Percentiles rank a stretch among this genome's conserved stretches.
These are phyloP conservation scores for Ampelomyces quisqualis DNA, from an alignment of 2,329 filamentous ascomycete genomes.

Conservation along the genomic window DNA sequence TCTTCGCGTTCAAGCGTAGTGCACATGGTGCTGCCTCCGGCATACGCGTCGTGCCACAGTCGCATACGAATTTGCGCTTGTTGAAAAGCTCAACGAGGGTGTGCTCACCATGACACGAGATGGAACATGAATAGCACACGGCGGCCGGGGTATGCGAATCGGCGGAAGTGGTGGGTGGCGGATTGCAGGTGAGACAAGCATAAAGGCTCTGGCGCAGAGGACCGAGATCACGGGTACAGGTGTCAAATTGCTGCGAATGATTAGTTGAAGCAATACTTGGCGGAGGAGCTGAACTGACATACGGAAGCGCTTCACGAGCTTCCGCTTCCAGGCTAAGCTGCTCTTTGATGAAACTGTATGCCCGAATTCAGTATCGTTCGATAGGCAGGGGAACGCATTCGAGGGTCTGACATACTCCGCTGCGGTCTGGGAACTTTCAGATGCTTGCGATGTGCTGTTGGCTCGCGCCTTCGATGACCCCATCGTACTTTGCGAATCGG, in stretches of 20 bases:
- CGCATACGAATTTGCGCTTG: constrained; percentile 93
- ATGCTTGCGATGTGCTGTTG: constrained; percentile 48
- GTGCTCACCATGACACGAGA: constrained; percentile 95
- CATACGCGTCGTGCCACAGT: constrained; percentile 87
- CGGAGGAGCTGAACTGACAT: constrained; percentile 59
- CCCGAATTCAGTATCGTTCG: constrained; percentile 1
- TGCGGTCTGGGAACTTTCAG: constrained; percentile 57
- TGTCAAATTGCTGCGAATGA: constrained; percentile 74
- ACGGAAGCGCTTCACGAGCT: constrained; percentile 90
- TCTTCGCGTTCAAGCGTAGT: constrained; percentile 70
- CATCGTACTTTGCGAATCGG: constrained; percentile 27
- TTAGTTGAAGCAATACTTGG: constrained; percentile 12
- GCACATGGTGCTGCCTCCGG: constrained; percentile 70
- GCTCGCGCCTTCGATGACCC: constrained; percentile 34
- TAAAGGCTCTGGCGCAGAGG: constrained; percentile 85
- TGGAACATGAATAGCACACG: constrained; percentile 94
- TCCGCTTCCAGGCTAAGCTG: constrained; percentile 92
- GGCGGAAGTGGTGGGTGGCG: constrained; percentile 64
- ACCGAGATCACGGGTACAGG: constrained; percentile 87
- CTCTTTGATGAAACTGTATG: constrained; percentile 73
- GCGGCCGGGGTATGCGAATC: constrained; percentile 73
- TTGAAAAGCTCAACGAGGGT: constrained; percentile 92
- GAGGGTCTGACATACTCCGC: constrained; percentile 42
- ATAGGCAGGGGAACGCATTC: too few relatives aligned
- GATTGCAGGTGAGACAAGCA: constrained; percentile 91